Evolutionary conservation across 495 filamentous ascomycete species (phyloP), one percentile per base, ranked within the genome.

Genomic region (Penicillium crystallinum): DNA sequence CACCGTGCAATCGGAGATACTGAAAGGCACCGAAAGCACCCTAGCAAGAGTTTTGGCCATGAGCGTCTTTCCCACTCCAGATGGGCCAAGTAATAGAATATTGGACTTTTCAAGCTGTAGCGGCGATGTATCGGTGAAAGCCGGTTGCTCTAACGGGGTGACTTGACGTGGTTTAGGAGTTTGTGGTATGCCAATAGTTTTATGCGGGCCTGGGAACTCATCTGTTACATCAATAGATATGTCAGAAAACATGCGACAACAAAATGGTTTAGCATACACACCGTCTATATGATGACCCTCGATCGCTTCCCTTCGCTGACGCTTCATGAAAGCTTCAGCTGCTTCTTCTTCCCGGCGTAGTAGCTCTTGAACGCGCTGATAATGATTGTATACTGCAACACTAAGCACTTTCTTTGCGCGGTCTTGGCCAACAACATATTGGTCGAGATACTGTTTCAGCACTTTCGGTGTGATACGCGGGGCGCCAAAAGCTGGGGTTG

Each of bases 361-460:
- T 19, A 90, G 61, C 59, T 96, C 88, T 52, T 88, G 84, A 53
- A 96, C 81, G 33, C 87, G 79, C 71, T 95, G 91, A 65, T 96
- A 97, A 62, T 98, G 93, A 71, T 97, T 96, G 69, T 90, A 97
- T n/a, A 98, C 88, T 3, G 91, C 90, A 10, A 91, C 86, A 56
- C 89, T 92, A 45, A 97, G 79, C 21, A 91, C 87, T 66, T 93
- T 93, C 78, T 97, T 98, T n/a, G 93, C 89, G 43, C 89, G 85
- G 58, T 95, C 88, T 65, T 98, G 93, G 19, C 95, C 95, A 6
- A 98, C 92, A 6, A 98, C 92, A 66, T 90, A 97, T 64, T 92
- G 87, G 63, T 98, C 95, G 10, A 97, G 82, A 64, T 96, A 88
- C 57, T 89, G 80, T 70, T 97, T 97, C 57, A 98, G 74, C 52